Base-by-base conservation (phyloP, 2,329 filamentous ascomycete species). In the Xylogone sp. region DNA sequence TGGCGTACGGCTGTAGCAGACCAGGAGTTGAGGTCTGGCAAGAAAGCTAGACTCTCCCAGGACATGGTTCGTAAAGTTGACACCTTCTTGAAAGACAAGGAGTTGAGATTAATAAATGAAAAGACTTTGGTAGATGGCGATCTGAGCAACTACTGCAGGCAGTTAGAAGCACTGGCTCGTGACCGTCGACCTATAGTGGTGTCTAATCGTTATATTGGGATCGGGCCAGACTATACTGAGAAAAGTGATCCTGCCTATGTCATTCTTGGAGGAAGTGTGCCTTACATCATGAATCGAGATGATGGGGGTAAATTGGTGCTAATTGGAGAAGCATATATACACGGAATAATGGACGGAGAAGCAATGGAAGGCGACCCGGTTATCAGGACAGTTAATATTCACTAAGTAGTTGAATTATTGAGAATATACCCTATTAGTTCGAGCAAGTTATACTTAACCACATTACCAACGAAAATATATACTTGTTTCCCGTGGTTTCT, bases 341-440 rank as follows among this genome's bases (percentile, higher is more conserved):
- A 57, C 47, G 53, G 53, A 22, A 27, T 56, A 12, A 55, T 57
- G 55, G 55, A 57, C 45, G 53, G 55, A 22, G 53, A 57, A 45
- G 44, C 24, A 34, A 48, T 56, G 45, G 21, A 51, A 24, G 42
- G 21, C 16, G 42, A 29, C 42, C 43, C 31, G 13, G 46, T n/a
- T n/a, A n/a, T n/a, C n/a, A n/a, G n/a, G n/a, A n/a, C n/a, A n/a
- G n/a, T n/a, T n/a, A n/a, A n/a, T n/a, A n/a, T n/a, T n/a, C n/a
- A n/a, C n/a, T n/a, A n/a, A n/a, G n/a, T n/a, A n/a, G n/a, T n/a
- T n/a, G n/a, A n/a, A n/a, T n/a, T n/a, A n/a, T n/a, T n/a, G n/a
- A n/a, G n/a, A n/a, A n/a, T n/a, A n/a, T n/a, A n/a, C n/a, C n/a
- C n/a, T n/a, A n/a, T n/a, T n/a, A n/a, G n/a, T n/a, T n/a, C n/a